phyloP scores from a whole-genome alignment of 2,329 filamentous ascomycete genomes.

The Calycina herbarum region DNA sequence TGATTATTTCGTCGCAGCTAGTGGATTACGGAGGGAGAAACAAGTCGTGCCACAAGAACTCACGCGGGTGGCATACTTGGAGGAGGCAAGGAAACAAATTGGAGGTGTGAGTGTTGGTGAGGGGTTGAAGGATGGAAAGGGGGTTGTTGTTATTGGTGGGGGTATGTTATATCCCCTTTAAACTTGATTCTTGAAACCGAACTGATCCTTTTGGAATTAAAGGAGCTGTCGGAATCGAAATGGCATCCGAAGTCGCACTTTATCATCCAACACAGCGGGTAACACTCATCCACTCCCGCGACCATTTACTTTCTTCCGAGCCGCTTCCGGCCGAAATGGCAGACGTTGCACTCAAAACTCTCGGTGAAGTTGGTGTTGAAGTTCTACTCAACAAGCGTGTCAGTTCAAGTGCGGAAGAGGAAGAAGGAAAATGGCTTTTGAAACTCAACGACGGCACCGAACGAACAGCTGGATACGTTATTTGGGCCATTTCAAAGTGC shows the following conservation, averaged over 20 bases:
- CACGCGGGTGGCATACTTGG: conserved; percentile 60
- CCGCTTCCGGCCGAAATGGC: conserved; percentile 70
- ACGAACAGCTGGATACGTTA: conserved; percentile 62
- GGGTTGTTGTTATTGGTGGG: conserved; percentile 73
- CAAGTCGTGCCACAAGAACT: conserved; percentile 71
- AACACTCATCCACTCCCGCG: conserved; percentile 73
- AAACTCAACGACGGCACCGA: conserved; percentile 60
- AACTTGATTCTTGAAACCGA: too few relatives aligned
- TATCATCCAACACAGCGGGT: conserved; percentile 64
- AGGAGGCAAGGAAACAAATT: conserved; percentile 62
- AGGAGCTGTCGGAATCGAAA: conserved; percentile 79
- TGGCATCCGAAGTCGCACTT: conserved; percentile 75
- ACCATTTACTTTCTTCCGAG: conserved; percentile 71
- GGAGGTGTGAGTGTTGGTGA: conserved; percentile 41
- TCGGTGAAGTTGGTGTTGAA: conserved; percentile 64
- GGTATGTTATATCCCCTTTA: conserved; percentile 41
- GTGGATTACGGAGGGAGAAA: conserved; percentile 68
- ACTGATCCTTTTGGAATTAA: background rate
- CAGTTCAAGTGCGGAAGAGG: conserved; percentile 46
- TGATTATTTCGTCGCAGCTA: conserved; percentile 73
- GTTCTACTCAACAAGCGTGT: conserved; percentile 63
- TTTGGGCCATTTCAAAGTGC: conserved; percentile 67
- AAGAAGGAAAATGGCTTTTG: conserved; percentile 46
- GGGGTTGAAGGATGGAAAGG: conserved; percentile 49
- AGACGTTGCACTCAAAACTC: conserved; percentile 56